Evolutionary conservation across 768 basidiomycete genomes (phyloP).

Genomic region (Lactarius deliciosus): DNA sequence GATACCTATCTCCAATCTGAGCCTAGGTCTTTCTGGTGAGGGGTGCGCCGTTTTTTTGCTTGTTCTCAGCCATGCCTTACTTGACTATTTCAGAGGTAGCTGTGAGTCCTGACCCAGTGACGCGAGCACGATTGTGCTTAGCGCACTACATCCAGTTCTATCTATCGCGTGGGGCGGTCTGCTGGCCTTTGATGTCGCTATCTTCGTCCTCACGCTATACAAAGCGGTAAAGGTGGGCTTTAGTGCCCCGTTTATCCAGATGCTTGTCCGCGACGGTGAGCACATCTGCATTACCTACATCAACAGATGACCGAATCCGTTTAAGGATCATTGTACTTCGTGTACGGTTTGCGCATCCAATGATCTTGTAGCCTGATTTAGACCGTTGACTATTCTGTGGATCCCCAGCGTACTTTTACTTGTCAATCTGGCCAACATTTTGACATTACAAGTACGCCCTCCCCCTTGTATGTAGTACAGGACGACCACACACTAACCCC

Average conservation of each 20-base stretch:
- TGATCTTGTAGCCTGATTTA: not conserved
- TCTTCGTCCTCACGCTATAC: slow-evolving; percentile 4
- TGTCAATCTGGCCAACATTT: slow-evolving; percentile 10
- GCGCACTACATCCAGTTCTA: not conserved
- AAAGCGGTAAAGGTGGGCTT: slow-evolving; percentile 2
- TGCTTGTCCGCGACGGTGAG: slow-evolving; percentile 11
- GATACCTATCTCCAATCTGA: not conserved
- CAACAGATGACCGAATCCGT: not conserved
- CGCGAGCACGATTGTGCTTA: not conserved
- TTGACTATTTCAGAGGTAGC: not conserved
- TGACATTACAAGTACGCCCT: not conserved
- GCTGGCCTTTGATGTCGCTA: not conserved
- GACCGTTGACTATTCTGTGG: not conserved
- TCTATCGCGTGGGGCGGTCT: slow-evolving; percentile 4
- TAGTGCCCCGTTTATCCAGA: not conserved
- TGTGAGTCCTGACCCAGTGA: not conserved
- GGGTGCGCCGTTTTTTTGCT: not conserved
- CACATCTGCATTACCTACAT: not conserved
- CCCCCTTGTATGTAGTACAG: not conserved
- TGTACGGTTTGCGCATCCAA: not conserved
- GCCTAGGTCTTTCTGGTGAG: slow-evolving; percentile 3
- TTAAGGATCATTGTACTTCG: slow-evolving; percentile 9
- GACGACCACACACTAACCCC: not conserved
- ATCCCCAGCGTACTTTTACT: not conserved
- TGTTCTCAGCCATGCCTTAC: not conserved